Evolutionary conservation across 345 rosid genomes (phyloP).

Genomic region (Syzygium grande): DNA sequence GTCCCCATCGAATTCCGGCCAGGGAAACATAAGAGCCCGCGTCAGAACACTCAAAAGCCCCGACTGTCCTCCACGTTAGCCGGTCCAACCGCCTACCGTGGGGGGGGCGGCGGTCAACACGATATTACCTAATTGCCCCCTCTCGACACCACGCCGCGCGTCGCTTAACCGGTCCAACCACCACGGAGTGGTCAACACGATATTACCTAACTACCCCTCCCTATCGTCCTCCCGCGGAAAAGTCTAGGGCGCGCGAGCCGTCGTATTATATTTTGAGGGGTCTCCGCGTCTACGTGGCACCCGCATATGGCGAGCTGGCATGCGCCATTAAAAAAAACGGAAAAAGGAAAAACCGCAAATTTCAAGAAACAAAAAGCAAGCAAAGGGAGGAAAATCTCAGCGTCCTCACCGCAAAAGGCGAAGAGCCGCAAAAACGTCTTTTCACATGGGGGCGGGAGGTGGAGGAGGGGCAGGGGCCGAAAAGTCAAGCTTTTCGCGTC

Average conservation of each 20-base stretch:
- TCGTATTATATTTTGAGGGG: fast-evolving
- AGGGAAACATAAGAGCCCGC: neutral
- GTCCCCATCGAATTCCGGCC: neutral
- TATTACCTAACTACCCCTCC: neutral
- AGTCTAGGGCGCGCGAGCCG: neutral
- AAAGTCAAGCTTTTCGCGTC: neutral
- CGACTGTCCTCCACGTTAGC: neutral
- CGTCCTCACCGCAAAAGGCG: neutral
- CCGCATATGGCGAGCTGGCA: neutral
- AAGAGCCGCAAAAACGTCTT: neutral
- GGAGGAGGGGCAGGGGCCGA: too few species aligned
- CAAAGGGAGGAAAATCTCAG: neutral
- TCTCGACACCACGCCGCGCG: too few species aligned
- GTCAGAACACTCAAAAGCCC: neutral
- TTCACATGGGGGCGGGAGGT: neutral
- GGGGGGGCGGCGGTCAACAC: neutral
- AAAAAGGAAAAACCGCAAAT: too few species aligned
- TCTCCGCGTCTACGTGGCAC: neutral
- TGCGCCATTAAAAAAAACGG: neutral
- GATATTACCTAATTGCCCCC: neutral
- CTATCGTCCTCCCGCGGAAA: neutral
- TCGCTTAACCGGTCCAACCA: neutral
- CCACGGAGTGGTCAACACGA: neutral
- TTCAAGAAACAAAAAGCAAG: too few species aligned
- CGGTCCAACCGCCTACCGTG: neutral